Percentiles rank a stretch among this genome's conserved stretches.
These are phyloP conservation scores for Pseudogymnoascus sp. DNA, from an alignment of 2,329 filamentous ascomycete species.

Conservation along the genomic window DNA sequence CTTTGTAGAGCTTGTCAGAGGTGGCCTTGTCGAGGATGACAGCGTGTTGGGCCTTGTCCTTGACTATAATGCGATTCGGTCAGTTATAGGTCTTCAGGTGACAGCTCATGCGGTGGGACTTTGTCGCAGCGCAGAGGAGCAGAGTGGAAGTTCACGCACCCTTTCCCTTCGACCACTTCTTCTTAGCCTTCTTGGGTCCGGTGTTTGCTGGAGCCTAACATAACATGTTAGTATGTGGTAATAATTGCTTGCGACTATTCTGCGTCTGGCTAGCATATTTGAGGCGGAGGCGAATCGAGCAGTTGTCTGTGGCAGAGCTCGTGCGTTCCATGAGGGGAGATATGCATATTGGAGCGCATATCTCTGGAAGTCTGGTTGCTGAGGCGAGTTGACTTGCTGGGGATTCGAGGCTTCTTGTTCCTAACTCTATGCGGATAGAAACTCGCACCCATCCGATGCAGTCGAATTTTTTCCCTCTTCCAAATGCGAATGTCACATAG, in stretches of 20 bases:
- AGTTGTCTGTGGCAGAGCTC: neutral
- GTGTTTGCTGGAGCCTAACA: constrained; percentile 45
- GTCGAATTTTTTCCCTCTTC: neutral
- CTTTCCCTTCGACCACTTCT: constrained; percentile 64
- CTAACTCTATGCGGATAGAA: neutral
- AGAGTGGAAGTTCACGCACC: constrained; percentile 33
- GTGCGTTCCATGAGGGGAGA: neutral
- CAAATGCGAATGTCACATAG: neutral
- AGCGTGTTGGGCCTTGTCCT: constrained; percentile 99
- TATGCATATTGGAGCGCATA: neutral
- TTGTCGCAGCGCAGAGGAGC: constrained; percentile 12
- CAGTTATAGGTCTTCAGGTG: constrained; percentile 15
- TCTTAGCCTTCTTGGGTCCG: constrained; percentile 73
- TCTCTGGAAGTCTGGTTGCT: neutral
- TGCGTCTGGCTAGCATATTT: constrained; percentile 7
- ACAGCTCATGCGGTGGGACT: constrained; percentile 10
- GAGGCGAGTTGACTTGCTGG: neutral
- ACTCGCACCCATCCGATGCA: neutral
- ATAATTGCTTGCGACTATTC: neutral
- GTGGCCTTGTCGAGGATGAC: constrained; percentile 98
- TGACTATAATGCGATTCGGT: constrained; percentile 60
- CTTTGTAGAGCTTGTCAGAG: constrained; percentile 98
- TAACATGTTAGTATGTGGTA: neutral
- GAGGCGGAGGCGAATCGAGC: neutral
- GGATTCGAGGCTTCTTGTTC: neutral